These are phyloP conservation scores for Fusarium chlamydosporum DNA, from an alignment of 2,329 filamentous ascomycete species.

Conservation along the genomic window DNA sequence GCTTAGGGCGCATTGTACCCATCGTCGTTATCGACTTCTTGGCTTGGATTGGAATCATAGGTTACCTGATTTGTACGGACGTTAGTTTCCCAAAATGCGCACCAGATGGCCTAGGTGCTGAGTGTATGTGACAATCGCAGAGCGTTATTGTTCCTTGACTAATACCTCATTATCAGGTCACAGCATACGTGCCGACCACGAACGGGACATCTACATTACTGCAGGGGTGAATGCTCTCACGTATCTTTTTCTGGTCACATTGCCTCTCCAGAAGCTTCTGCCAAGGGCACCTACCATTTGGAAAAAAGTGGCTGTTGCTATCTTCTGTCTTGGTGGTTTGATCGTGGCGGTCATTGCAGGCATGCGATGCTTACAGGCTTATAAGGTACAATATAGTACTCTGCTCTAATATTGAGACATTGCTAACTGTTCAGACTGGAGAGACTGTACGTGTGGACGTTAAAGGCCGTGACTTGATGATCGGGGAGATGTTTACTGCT, in stretches of 20 bases:
- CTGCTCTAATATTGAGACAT: too few species aligned
- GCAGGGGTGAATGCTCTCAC: not conserved
- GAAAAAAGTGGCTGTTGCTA: not conserved
- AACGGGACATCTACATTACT: not conserved
- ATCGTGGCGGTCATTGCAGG: not conserved
- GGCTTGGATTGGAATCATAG: not conserved
- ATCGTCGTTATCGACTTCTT: not conserved
- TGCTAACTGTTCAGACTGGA: not conserved
- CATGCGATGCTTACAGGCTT: not conserved
- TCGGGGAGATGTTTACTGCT: not conserved
- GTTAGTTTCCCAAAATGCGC: not conserved
- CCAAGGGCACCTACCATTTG: not conserved
- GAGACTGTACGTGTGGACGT: not conserved
- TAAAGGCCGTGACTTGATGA: not conserved
- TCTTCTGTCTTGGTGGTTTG: not conserved
- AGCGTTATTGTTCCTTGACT: not conserved
- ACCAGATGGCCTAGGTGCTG: too few species aligned
- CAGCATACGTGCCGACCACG: not conserved
- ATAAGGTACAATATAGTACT: too few species aligned
- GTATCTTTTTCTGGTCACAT: not conserved
- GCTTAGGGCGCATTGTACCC: not conserved
- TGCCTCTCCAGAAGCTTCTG: not conserved
- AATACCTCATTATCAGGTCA: not conserved
- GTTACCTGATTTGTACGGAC: not conserved
- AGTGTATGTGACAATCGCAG: too few species aligned